Evolutionary conservation across 352 stramenopile species (phyloP), one percentile per base, ranked within the genome.

Genomic region (Phytophthora constricta): DNA sequence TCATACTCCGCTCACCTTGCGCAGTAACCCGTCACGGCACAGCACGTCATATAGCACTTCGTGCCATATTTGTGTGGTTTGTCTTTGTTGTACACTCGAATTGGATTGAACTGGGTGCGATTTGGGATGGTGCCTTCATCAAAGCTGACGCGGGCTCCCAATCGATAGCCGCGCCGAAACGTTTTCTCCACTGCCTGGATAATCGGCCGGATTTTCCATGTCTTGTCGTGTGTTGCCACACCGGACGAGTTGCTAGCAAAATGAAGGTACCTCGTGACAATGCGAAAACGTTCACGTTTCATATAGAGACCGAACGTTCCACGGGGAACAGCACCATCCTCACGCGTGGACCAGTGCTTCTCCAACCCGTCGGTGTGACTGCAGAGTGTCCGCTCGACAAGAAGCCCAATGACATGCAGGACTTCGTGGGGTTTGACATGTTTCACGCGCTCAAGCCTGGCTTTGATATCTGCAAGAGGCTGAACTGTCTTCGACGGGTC

Each of bases 31-130:
- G 48, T 61, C 4, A 34, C 11, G 0, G 53, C 51, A 10, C 57
- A 65, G 33, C 68, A 77, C 5, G 49, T 62, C 63, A 70, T 60
- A 25, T 70, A 73, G 16, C 22, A 48, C 37, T 76, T 76, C 1
- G 42, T 61, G 9, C 27, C 63, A n/a, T 51, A 72, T 16, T 58
- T 55, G 7, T 37, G 31, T 7, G 31, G 31, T 37, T 37, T 37
- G 5, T 58, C 50, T 39, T 72, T 64, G 28, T 65, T 63, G 28
- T 69, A 77, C 16, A 59, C 34, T n/a, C 59, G 52, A 2, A 73
- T 59, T 0, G 59, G 50, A 9, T 64, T 68, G 50, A 45, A 63
- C 11, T 56, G 7, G 14, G 47, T 63, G 14, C 27, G 17, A n/a
- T 54, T 70, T 7, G 54, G 53, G 3, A 76, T 60, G 0, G 48